Evolutionary conservation across 805 yeast genomes (phyloP).

Genomic region (Metschnikowia aberdeeniae): DNA sequence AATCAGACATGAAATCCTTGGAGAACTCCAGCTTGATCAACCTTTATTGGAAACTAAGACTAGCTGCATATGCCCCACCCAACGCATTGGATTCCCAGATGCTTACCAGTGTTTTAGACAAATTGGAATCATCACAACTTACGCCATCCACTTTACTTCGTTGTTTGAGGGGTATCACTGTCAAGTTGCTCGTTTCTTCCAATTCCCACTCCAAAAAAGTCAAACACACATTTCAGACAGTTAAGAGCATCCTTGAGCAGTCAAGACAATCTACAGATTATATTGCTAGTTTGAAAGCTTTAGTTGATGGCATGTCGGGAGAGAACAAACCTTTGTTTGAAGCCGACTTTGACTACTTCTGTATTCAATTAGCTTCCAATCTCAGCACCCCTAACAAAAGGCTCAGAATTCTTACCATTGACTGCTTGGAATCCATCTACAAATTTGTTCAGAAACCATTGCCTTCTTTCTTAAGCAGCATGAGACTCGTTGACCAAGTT

Average conservation of each 20-base stretch:
- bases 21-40: background rate
- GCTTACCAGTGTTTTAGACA: background rate
- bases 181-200: background rate
- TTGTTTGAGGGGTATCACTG: background rate
- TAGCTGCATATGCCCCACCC: background rate
- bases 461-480: slow-evolving; percentile 44
- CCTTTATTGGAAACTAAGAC: slow-evolving; percentile 2
- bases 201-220: background rate
- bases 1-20: background rate
- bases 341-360: background rate
- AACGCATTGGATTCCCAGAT: background rate
- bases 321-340: background rate
- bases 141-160: background rate
- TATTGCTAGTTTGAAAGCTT: background rate
- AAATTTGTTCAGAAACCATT: slow-evolving; percentile 20
- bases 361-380: slow-evolving; percentile 2
- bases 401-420: slow-evolving; percentile 33
- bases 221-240: background rate
- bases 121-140: background rate
- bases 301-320: background rate
- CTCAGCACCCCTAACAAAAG: background rate
- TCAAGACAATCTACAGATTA: slow-evolving; percentile 1
- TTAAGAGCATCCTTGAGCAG: background rate
- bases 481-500: slow-evolving; percentile 54
- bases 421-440: slow-evolving; percentile 36